Conservation (phyloP, 1,139 yeast species). For the Pneumocystis murina region DNA sequence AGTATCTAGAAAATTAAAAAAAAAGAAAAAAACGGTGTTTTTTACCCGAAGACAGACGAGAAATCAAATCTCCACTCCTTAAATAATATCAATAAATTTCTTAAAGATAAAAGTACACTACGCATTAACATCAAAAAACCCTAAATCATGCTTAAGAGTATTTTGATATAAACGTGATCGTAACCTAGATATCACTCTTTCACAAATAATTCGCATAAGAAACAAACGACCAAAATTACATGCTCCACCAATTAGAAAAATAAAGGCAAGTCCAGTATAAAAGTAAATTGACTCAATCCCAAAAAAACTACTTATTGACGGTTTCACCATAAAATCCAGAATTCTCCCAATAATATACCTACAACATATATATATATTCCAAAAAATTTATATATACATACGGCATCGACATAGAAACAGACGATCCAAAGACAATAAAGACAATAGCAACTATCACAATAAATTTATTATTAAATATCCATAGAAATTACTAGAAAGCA, state of each 20-base stretch:
- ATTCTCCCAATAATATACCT: constrained; percentile 43
- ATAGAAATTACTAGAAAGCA: neutral
- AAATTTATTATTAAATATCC: neutral
- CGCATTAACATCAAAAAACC: constrained; percentile 72
- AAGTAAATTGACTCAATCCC: constrained; percentile 38
- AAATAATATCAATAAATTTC: neutral
- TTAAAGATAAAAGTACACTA: neutral
- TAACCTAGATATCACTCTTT: constrained; percentile 67
- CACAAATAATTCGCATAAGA: constrained; percentile 63
- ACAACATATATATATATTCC: neutral
- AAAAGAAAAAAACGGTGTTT: neutral
- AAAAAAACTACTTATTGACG: constrained; percentile 28
- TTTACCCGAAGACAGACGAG: constrained; percentile 56
- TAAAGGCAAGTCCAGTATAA: constrained; percentile 34
- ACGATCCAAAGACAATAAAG: constrained; percentile 44
- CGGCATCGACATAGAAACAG: constrained; percentile 62
- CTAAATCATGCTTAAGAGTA: constrained; percentile 74
- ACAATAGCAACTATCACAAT: constrained; percentile 36
- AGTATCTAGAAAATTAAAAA: constrained; percentile 31
- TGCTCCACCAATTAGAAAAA: constrained; percentile 53
- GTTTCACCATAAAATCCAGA: constrained; percentile 39
- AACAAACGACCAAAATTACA: constrained; percentile 74
- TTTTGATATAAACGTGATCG: constrained; percentile 63
- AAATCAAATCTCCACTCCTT: constrained; percentile 83
- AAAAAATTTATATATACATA: constrained; percentile 22